Evolutionary conservation across 495 filamentous ascomycete species (phyloP), one percentile per base, ranked within the genome.

Genomic region (Penicillium manginii): DNA sequence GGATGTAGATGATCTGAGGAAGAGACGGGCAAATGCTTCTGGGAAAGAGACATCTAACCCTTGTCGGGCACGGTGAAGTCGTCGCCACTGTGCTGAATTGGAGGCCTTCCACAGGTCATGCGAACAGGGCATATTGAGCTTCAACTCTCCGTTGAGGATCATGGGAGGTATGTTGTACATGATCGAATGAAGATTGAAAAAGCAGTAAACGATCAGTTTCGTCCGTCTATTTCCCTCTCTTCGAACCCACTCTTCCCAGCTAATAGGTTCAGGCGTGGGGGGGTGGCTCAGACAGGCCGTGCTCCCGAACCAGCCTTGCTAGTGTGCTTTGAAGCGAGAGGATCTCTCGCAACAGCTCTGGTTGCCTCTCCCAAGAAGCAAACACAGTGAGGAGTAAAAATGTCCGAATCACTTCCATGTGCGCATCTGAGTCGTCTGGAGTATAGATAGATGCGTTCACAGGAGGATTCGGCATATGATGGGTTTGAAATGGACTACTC

Each of bases 91-190:
- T 7, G 67, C 55, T 29, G 76, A 65, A 50, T 75, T 81, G 57
- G 64, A 75, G 6, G 80, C 76, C 55, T 79, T 78, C 79, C 80
- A 84, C n/a, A 81, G 69, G 42, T 79, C 77, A 46, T 79, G 80
- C 31, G 73, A 75, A 55, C 73, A 78, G 2, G 80, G 81, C 71
- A 83, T 79, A 49, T 75, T 76, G 61, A 84, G 57, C 23, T 76
- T 73, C 49, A 83, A 55, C 64, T 84, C 80, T 33, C 70, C 73
- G 54, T 81, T 81, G 40, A 82, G 55, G 42, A 84, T 77, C 31
- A 83, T 60, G 1, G 82, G 82, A 48, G 82, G 81, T 18, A 80
- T 79, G 58, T 81, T 82, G 61, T 81, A 83, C 70, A 81, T 78
- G 50, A 83, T 81, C 19, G 75, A 78, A 54, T 83, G 81, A 10